Base-by-base conservation (phyloP, 352 stramenopile species). In the Phytophthora melonis region DNA sequence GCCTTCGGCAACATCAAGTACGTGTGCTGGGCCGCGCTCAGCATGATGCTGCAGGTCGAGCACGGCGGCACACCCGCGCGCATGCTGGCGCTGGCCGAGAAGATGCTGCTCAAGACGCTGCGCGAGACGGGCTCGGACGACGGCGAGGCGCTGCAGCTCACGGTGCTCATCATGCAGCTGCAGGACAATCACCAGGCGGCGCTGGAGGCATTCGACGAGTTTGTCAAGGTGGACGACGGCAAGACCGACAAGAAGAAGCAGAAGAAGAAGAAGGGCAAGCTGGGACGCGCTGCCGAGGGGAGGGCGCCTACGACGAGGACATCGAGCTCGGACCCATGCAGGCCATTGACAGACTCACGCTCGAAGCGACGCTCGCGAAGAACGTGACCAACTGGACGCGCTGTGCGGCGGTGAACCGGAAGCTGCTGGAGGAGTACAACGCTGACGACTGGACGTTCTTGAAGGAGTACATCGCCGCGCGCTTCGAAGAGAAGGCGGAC, bases 271-370 rank as follows among this genome's bases (percentile, higher is more conserved):
- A 41, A 41, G 34, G 34, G 3, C 34, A 41, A 41, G 32, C 89
- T 92, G 41, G 81, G 81, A 13, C 78, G 87, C n/a, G 78, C 86
- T 10, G 78, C 82, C 0, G 89, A 96, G 68, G 89, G 87, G 8
- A 94, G 63, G 89, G 88, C 43, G 83, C 79, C 18, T 87, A 90
- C 72, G 89, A 96, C 47, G 89, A 96, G 45, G 89, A 96, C 5
- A 95, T 96, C 67, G 88, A 92, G 39, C 72, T 94, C 14, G 90
- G 90, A 30, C 84, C 87, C n/a, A 89, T 96, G 84, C 87, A 95
- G 49, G 73, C 79, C 30, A 93, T 95, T 54, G 90, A 96, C 64
- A 83, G 82, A 7, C 67, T 94, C 55, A 81, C 80, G 32, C 75
- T 96, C 7, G 88, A 95, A 49, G 86, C 90, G 0, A 72, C 79